Conservation (phyloP, 495 filamentous ascomycete species). For the Niebla homalea region DNA sequence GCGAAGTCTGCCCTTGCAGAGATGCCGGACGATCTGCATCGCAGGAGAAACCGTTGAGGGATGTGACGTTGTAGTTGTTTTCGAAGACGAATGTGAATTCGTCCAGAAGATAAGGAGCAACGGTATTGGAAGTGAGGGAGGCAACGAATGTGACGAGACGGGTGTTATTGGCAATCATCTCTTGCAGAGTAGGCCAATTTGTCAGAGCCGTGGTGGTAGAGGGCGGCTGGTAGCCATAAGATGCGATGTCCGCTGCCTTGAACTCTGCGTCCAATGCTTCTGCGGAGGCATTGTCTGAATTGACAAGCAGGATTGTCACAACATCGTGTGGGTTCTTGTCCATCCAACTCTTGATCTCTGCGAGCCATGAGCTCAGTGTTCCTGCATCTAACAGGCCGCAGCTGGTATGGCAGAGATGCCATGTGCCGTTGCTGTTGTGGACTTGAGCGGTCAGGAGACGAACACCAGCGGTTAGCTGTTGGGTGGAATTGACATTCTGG, state of each 20-base stretch:
- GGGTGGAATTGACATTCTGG: slow-evolving; percentile 55
- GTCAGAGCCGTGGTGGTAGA: slow-evolving; percentile 28
- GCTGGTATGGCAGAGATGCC: slow-evolving; percentile 52
- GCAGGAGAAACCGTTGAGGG: slow-evolving; percentile 51
- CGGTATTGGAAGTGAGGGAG: slow-evolving; percentile 29
- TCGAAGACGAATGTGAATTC: slow-evolving; percentile 69
- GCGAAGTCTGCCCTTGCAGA: slow-evolving; percentile 26
- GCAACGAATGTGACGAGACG: slow-evolving; percentile 57
- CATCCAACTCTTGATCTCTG: slow-evolving; percentile 51
- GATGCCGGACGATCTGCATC: slow-evolving; percentile 46
- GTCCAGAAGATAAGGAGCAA: slow-evolving; percentile 53
- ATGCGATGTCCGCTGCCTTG: slow-evolving; percentile 40
- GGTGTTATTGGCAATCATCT: slow-evolving; percentile 48
- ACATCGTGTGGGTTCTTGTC: slow-evolving; percentile 58
- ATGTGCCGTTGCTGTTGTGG: slow-evolving; percentile 42
- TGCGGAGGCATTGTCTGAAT: slow-evolving; percentile 46
- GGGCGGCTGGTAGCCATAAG: slow-evolving; percentile 46
- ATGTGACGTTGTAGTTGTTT: slow-evolving; percentile 56
- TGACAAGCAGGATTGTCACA: slow-evolving; percentile 63
- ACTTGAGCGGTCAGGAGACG: slow-evolving; percentile 61
- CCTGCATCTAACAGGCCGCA: slow-evolving; percentile 57
- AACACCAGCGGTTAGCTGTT: slow-evolving; percentile 55
- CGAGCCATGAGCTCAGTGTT: slow-evolving; percentile 46
- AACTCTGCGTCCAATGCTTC: slow-evolving; percentile 44
- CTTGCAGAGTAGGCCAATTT: slow-evolving; percentile 56